Evolutionary conservation across 1,284 basidiomycete genomes (phyloP).

Genomic region (Inonotus hispidus): DNA sequence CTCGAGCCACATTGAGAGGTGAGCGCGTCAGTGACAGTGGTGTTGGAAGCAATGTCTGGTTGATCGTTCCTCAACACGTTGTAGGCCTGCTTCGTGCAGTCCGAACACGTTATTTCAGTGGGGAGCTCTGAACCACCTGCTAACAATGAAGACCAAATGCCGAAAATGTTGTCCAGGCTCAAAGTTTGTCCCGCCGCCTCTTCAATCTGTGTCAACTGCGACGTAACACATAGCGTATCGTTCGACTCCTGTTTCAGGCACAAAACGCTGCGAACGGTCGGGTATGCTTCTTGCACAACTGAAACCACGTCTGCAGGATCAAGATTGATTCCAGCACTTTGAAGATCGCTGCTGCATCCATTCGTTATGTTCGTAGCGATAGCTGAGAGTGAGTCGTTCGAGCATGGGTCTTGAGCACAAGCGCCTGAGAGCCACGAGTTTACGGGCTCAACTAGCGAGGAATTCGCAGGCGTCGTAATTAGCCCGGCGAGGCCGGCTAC

Average conservation of each 20-base stretch:
- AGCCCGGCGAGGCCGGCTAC: slow-evolving; percentile 41
- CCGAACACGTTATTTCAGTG: slow-evolving; percentile 44
- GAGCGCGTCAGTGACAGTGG: slow-evolving; percentile 27
- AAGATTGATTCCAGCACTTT: slow-evolving; percentile 29
- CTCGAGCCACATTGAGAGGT: slow-evolving; percentile 42
- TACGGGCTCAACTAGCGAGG: slow-evolving; percentile 47
- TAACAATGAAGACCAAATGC: slow-evolving; percentile 23
- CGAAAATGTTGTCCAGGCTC: slow-evolving; percentile 26
- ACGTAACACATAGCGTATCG: slow-evolving; percentile 46
- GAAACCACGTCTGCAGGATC: slow-evolving; percentile 28
- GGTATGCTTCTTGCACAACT: slow-evolving; percentile 42
- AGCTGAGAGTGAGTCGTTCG: slow-evolving; percentile 44
- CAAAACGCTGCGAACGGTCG: slow-evolving; percentile 41
- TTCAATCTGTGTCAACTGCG: slow-evolving; percentile 39
- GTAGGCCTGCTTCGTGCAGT: slow-evolving; percentile 50
- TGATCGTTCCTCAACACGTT: slow-evolving; percentile 38
- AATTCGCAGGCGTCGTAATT: slow-evolving; percentile 31
- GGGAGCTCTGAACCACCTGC: slow-evolving; percentile 30
- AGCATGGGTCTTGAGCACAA: slow-evolving; percentile 51
- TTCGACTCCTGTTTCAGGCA: slow-evolving; percentile 50
- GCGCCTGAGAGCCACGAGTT: slow-evolving; percentile 53
- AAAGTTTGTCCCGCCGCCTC: slow-evolving; percentile 33
- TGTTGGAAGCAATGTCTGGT: slow-evolving; percentile 31
- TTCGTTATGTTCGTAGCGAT: slow-evolving; percentile 43
- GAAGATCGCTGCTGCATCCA: slow-evolving; percentile 49